These are phyloP conservation scores for Pneumocystis sp. DNA, from an alignment of 1,139 yeast species.

Conservation along the genomic window DNA sequence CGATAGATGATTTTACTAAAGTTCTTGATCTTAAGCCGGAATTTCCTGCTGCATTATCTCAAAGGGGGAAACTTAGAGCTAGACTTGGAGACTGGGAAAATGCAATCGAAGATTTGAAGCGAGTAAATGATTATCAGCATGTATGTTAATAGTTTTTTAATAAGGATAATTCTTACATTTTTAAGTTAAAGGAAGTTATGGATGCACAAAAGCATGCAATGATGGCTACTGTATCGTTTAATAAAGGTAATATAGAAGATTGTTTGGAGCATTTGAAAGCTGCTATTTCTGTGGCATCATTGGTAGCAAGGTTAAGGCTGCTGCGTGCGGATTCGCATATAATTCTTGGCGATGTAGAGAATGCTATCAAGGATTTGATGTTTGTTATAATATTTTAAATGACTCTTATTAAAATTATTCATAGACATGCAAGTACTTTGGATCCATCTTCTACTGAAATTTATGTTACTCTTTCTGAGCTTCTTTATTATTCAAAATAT, in stretches of 20 bases:
- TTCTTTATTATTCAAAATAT: slow-evolving; percentile 36
- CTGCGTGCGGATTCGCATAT: slow-evolving; percentile 25
- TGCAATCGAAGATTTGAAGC: slow-evolving; percentile 18
- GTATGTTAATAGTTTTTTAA: slow-evolving; percentile 10
- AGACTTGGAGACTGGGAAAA: slow-evolving; percentile 23
- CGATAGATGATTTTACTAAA: slow-evolving; percentile 25
- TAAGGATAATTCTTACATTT: slow-evolving; percentile 8
- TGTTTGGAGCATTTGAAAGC: slow-evolving; percentile 20
- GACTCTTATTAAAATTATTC: slow-evolving; percentile 8
- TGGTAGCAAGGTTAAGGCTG: slow-evolving; percentile 17
- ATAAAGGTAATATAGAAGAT: slow-evolving; percentile 18
- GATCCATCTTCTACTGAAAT: slow-evolving; percentile 15
- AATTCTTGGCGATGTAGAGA: slow-evolving; percentile 20
- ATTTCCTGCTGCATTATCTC: slow-evolving; percentile 25
- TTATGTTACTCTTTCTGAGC: slow-evolving; percentile 26
- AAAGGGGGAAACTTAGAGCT: slow-evolving; percentile 23
- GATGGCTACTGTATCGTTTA: slow-evolving; percentile 11
- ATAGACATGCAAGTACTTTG: slow-evolving; percentile 9
- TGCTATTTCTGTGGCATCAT: slow-evolving; percentile 23
- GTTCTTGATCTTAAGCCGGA: slow-evolving; percentile 24
- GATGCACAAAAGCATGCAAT: slow-evolving; percentile 11
- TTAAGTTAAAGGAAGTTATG: slow-evolving; percentile 1
- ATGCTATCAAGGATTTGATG: slow-evolving; percentile 24
- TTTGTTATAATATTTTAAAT: slow-evolving; percentile 17
- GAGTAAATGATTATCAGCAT: slow-evolving; percentile 5